Evolutionary conservation across 345 rosid genomes (phyloP).

Genomic region (Eucalyptus marginata): DNA sequence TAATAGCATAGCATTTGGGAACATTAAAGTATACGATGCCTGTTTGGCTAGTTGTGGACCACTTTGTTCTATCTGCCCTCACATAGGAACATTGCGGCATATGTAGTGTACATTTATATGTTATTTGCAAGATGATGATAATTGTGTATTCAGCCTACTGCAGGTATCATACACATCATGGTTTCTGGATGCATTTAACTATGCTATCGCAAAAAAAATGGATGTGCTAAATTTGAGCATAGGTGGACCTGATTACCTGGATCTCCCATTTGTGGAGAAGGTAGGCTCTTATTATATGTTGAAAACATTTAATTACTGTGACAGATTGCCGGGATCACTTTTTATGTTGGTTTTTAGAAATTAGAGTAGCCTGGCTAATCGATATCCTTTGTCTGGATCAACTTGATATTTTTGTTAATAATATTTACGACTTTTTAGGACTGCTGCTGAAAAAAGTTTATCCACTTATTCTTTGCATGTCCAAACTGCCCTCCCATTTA

Average conservation of each 20-base stretch:
- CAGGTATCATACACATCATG: conserved; percentile 99
- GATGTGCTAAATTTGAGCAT: conserved; percentile 97
- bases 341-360: background rate
- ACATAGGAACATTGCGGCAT: background rate
- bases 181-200: conserved; percentile 98
- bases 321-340: background rate
- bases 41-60: background rate
- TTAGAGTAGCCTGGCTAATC: background rate
- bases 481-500: background rate
- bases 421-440: background rate
- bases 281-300: conserved; percentile 16
- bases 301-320: background rate
- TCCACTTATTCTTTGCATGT: background rate
- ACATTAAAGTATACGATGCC: background rate
- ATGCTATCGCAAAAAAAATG: conserved; percentile 87
- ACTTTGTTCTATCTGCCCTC: background rate
- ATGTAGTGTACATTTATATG: background rate
- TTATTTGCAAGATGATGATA: conserved; percentile 54
- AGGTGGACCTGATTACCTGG: conserved; percentile 98
- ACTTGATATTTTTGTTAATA: background rate
- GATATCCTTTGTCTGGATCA: background rate
- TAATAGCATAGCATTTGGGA: background rate
- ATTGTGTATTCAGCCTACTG: conserved; percentile 80
- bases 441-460: background rate
- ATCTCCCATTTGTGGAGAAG: conserved; percentile 97